Conservation (phyloP, 108 stramenopile species). For the Cylindrotheca closterium region DNA sequence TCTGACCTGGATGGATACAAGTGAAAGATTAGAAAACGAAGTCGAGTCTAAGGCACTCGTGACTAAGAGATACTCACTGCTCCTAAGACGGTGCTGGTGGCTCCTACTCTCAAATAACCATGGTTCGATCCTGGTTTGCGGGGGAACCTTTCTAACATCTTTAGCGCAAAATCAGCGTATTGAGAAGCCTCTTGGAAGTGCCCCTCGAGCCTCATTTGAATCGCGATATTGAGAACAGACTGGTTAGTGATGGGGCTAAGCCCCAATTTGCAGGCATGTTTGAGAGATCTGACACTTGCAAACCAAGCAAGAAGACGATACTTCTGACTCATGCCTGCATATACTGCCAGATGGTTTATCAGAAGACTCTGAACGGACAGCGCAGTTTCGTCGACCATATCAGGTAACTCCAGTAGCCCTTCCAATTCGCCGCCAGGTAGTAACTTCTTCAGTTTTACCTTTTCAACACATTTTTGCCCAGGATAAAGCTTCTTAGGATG, state of each 20-base stretch:
- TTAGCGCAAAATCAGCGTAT: constrained; percentile 10
- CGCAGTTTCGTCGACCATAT: constrained; percentile 3
- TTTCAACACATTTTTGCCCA: constrained; percentile 1
- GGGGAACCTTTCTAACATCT: constrained; percentile 14
- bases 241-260: too few relatives aligned
- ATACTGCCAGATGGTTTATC: too few relatives aligned
- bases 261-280: too few relatives aligned
- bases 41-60: too few relatives aligned
- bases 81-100: constrained; percentile 1
- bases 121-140: constrained; percentile 8
- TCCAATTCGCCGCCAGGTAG: constrained; percentile 5
- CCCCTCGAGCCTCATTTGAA: too few relatives aligned
- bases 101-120: not conserved
- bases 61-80: too few relatives aligned
- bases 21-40: too few relatives aligned
- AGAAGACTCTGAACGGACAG: not conserved
- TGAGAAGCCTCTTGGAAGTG: constrained; percentile 9
- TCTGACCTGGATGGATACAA: too few relatives aligned
- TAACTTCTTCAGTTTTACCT: constrained; percentile 6
- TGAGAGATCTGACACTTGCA: too few relatives aligned
- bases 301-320: too few relatives aligned
- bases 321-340: too few relatives aligned
- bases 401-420: constrained; percentile 2
- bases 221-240: too few relatives aligned
- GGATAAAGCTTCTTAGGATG: constrained; percentile 9